Evolutionary conservation across 192 early-diverging fungal genomes (phyloP).

Genomic region (Pecoramyces ruminantium): DNA sequence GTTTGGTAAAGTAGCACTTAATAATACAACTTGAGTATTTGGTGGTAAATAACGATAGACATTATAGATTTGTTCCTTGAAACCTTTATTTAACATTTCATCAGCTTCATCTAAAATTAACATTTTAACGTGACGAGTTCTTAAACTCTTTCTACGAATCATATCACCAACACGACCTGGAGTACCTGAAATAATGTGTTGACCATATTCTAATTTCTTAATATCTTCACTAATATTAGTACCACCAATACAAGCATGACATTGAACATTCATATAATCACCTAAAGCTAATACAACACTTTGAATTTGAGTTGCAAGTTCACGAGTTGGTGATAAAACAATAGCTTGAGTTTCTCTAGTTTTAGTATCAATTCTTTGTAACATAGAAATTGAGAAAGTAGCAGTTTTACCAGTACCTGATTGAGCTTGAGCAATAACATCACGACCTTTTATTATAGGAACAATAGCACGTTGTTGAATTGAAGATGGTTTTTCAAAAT

Average conservation of each 20-base stretch:
- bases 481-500: slow-evolving; percentile 93
- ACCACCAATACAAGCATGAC: slow-evolving; percentile 89
- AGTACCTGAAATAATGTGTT: slow-evolving; percentile 87
- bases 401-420: slow-evolving; percentile 98
- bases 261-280: slow-evolving; percentile 94
- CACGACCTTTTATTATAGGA: slow-evolving; percentile 71
- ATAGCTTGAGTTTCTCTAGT: slow-evolving; percentile 82
- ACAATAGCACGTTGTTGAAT: slow-evolving; percentile 96
- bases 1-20: slow-evolving; percentile 81
- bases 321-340: slow-evolving; percentile 84
- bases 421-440: slow-evolving; percentile 95
- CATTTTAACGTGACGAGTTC: slow-evolving; percentile 79
- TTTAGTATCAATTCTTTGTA: slow-evolving; percentile 79
- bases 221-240: slow-evolving; percentile 86
- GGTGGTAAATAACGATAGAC: slow-evolving; percentile 85
- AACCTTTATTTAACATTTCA: slow-evolving; percentile 82
- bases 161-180: slow-evolving; percentile 95
- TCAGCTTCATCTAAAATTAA: slow-evolving; percentile 94
- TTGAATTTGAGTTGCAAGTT: slow-evolving; percentile 92
- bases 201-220: slow-evolving; percentile 73
- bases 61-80: slow-evolving; percentile 96
- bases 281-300: slow-evolving; percentile 79
- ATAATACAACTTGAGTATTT: slow-evolving; percentile 76
- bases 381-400: slow-evolving; percentile 84
- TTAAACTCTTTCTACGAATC: slow-evolving; percentile 72